Base-by-base conservation (phyloP, 345 rosid genomes). In the Hibiscus trionum region DNA sequence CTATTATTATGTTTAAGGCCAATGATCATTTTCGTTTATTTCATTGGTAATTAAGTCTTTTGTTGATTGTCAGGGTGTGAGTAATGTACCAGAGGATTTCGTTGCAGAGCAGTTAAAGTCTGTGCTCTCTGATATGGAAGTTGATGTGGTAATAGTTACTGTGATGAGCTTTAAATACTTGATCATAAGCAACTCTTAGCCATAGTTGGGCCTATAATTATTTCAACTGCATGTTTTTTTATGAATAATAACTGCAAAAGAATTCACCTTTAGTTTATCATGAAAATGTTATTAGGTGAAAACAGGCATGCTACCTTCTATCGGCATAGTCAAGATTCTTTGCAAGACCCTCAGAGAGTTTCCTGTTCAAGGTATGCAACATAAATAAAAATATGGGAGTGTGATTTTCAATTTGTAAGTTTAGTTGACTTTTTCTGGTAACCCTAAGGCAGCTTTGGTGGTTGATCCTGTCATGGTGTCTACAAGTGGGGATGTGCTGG, bases 391-490 rank as follows among this genome's bases (percentile, higher is more conserved):
- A 46, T 60, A 53, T 5, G 24, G 9, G 7, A 5, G 12, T 70
- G 44, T 50, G 60, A 55, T 59, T 47, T 64, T 52, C 16, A 55
- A 35, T 4, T 72, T 75, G 39, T 39, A 47, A 70, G 76, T 75
- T 74, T 60, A 69, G 52, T 80, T 83, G 80, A 78, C 79, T 78
- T 74, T 63, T 29, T 75, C 73, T 17, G 50, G 68, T 75, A 69
- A 77, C 15, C 52, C 82, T 80, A 88, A 83, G 86, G 86, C 73
- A 95, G 98, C 96, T 87, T 79, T 95, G 72, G 98, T 94, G 72
- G 91, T 92, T 83, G 98, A 94, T 88, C 98, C 97, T 33, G 98
- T 92, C 66, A 90, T 94, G 97, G 97, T 92, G 60, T 94, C 98
- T 56, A 92, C 97, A 7, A 91, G 96, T 79, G 99, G 99, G 47